Conservation (phyloP, 1,139 yeast genomes). For the Lodderomyces orthopsilosis region DNA sequence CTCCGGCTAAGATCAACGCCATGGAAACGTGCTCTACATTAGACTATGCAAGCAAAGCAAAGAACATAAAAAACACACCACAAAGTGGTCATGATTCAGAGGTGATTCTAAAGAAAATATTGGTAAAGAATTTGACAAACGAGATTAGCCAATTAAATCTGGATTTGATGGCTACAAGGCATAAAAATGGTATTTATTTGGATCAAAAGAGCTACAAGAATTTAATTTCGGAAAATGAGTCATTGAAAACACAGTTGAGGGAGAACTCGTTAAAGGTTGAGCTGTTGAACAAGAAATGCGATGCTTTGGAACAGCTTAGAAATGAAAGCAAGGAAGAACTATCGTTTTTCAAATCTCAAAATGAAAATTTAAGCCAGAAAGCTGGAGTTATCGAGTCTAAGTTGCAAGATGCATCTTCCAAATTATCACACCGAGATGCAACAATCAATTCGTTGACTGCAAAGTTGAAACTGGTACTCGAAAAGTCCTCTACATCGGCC, state of each 20-base stretch:
- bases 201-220: slow-evolving; percentile 56
- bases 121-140: slow-evolving; percentile 54
- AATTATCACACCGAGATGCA: slow-evolving; percentile 2
- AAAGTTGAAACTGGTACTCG: slow-evolving; percentile 9
- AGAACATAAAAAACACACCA: slow-evolving; percentile 71
- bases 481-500: slow-evolving; percentile 11
- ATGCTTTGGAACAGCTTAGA: slow-evolving; percentile 11
- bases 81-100: slow-evolving; percentile 54
- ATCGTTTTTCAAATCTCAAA: slow-evolving; percentile 8
- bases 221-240: slow-evolving; percentile 34
- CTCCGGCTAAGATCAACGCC: slow-evolving; percentile 70
- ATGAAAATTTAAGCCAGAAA: slow-evolving; percentile 8
- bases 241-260: slow-evolving; percentile 23
- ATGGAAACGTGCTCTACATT: slow-evolving; percentile 83
- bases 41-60: slow-evolving; percentile 82
- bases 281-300: slow-evolving; percentile 15
- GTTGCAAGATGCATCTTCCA: not conserved
- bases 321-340: slow-evolving; percentile 10
- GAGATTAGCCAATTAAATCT: slow-evolving; percentile 55
- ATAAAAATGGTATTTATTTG: slow-evolving; percentile 62
- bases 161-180: slow-evolving; percentile 61
- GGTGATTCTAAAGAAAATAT: slow-evolving; percentile 54
- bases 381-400: not conserved
- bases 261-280: slow-evolving; percentile 18
- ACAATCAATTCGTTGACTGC: slow-evolving; percentile 7